Evolutionary conservation across 2,329 filamentous ascomycete species (phyloP).

Genomic region (Aspergillus sp.): DNA sequence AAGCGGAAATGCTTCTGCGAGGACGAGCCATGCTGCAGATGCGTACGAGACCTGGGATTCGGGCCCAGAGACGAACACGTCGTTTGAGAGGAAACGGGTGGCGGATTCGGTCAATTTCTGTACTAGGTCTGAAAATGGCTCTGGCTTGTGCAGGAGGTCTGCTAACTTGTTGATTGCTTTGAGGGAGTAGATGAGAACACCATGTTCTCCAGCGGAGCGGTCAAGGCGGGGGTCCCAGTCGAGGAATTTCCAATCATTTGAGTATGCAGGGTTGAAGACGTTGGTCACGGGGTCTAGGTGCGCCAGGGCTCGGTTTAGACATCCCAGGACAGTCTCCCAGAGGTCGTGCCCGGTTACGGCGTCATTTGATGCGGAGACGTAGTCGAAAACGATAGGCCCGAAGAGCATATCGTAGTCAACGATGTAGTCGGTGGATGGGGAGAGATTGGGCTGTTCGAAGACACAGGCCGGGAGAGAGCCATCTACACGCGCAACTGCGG

Average conservation of each 20-base stretch:
- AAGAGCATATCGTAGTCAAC: constrained; percentile 5
- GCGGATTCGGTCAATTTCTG: not conserved
- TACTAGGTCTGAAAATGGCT: not conserved
- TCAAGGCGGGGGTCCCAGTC: not conserved
- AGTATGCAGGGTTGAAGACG: not conserved
- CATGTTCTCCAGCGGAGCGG: not conserved
- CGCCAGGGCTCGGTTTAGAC: not conserved
- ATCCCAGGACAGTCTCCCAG: not conserved
- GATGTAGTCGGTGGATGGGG: constrained; percentile 3
- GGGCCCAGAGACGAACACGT: constrained; percentile 1
- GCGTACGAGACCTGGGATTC: not conserved
- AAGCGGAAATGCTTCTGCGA: not conserved
- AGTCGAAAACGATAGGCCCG: constrained; percentile 2
- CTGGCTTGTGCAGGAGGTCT: not conserved
- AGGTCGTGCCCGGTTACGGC: not conserved
- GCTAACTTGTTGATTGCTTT: not conserved
- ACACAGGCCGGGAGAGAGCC: constrained; percentile 2
- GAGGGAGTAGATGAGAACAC: not conserved
- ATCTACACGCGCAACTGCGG: not conserved
- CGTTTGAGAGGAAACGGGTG: not conserved
- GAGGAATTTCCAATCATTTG: not conserved
- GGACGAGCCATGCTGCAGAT: constrained; percentile 3
- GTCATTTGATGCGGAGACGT: not conserved
- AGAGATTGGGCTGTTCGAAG: not conserved
- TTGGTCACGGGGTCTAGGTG: not conserved